These are phyloP conservation scores for Pontederia paniculata DNA, from an alignment of 176 grass and related monocot genomes.

Conservation along the genomic window DNA sequence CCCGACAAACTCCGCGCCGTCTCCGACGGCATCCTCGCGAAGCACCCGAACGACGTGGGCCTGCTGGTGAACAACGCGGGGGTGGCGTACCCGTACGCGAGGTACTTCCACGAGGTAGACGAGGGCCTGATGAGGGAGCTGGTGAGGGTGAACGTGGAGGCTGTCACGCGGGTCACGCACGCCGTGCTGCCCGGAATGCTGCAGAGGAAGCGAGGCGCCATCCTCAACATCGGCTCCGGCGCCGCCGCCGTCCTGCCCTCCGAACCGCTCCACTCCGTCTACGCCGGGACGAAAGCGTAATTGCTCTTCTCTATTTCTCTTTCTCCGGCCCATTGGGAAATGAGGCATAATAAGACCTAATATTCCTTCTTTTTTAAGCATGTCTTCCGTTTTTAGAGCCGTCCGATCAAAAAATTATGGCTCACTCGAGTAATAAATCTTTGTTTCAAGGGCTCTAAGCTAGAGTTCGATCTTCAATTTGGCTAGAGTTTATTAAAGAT, in stretches of 20 bases:
- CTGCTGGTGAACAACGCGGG: constrained; percentile 58
- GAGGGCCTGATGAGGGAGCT: constrained; percentile 22
- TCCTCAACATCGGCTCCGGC: constrained; percentile 51
- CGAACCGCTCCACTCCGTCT: constrained; percentile 37
- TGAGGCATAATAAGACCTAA: too few species aligned
- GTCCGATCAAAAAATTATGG: too few species aligned
- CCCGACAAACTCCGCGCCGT: constrained; percentile 32
- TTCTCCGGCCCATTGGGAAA: not conserved
- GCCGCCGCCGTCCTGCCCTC: constrained; percentile 27
- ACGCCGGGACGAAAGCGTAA: constrained; percentile 29
- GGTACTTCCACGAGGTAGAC: constrained; percentile 45
- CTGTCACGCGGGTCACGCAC: constrained; percentile 22
- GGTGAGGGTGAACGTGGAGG: constrained; percentile 34
- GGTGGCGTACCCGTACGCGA: constrained; percentile 17
- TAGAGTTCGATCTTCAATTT: too few species aligned
- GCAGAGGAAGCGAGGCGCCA: constrained; percentile 24
- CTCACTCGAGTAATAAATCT: too few species aligned
- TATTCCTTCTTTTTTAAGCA: too few species aligned
- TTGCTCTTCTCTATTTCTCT: not conserved
- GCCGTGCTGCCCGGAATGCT: constrained; percentile 42
- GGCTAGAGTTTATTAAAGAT: too few species aligned
- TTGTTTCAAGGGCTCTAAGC: too few species aligned
- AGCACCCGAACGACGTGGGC: constrained; percentile 30
- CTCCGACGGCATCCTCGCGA: constrained; percentile 5
- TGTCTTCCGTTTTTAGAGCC: too few species aligned